Conservation (phyloP, 2,329 filamentous ascomycete species). For the Chaetomiaceae sp. region DNA sequence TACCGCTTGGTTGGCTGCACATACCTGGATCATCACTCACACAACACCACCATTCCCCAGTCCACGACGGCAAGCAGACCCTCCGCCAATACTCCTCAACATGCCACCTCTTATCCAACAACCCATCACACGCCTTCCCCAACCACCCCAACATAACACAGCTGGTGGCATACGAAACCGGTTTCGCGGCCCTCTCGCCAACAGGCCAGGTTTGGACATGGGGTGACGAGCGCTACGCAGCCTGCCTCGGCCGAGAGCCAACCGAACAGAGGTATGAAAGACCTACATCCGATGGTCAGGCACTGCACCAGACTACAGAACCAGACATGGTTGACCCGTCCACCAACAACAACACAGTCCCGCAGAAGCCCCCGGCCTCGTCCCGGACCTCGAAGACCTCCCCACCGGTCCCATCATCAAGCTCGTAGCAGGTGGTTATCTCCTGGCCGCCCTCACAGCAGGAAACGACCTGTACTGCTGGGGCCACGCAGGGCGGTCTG, state of each 20-base stretch:
- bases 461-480: constrained; percentile 58
- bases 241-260: constrained; percentile 52
- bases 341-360: constrained; percentile 39
- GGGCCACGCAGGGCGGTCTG: constrained; percentile 42
- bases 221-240: constrained; percentile 56
- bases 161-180: constrained; percentile 45
- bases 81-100: constrained; percentile 30
- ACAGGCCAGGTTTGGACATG: constrained; percentile 46
- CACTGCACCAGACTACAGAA: too few relatives aligned
- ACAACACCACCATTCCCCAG: constrained; percentile 20
- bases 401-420: constrained; percentile 48
- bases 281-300: too few relatives aligned
- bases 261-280: constrained; percentile 34
- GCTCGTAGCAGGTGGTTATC: constrained; percentile 54
- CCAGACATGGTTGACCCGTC: too few relatives aligned
- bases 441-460: constrained; percentile 53
- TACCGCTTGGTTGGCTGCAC: too few relatives aligned
- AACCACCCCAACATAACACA: constrained; percentile 34
- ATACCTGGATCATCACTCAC: too few relatives aligned
- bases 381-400: constrained; percentile 49
- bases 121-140: constrained; percentile 22
- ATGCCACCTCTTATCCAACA: constrained; percentile 8
- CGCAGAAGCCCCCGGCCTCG: constrained; percentile 41
- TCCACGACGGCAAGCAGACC: constrained; percentile 22
- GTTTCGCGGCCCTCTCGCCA: constrained; percentile 44